Evolutionary conservation across 2,329 filamentous ascomycete species (phyloP), one percentile per base, ranked within the genome.

Genomic region (Claviceps sorghi): DNA sequence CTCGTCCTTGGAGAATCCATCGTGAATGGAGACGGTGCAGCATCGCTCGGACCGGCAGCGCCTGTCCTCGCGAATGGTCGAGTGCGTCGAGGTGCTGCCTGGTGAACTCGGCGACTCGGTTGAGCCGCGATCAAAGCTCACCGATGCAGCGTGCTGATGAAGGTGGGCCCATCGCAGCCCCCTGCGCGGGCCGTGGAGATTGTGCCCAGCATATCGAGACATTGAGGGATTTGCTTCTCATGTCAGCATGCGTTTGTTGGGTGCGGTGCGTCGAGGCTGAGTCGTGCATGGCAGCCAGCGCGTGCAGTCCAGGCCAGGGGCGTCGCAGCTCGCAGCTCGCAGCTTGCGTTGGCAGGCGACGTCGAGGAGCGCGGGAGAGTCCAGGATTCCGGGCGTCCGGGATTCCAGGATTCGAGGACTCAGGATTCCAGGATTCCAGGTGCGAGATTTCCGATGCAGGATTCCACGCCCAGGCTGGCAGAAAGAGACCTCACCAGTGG

Each of bases 1-100:
- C 59, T 91, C 87, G 60, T 94, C 86, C 53, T 77, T 78, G 9
- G 84, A 82, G 60, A 89, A 84, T 43, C 78, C 80, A 58, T 94
- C 87, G 64, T 90, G 86, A 58, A 82, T 73, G 9, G 73, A 73
- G 52, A 81, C 72, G 44, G 69, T 75, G 58, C 76, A 80, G 56
- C 69, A 68, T 32, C 74, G 69, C 58, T 78, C 74, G 19, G 66
- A 51, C 47, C 64, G 65, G 41, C 62, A 57, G 32, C 60, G 58
- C 55, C 61, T 64, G 49, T 65, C 62, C 34, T 68, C 67, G 43
- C 59, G 64, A 41, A 66, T 61, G 9, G 77, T 77, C 17, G 76
- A 77, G 57, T 69, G 70, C 57, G 73, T 75, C 29, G 75, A 78
- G 17, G 65, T 61, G 51, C 73, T 77, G 53, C 73, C 72, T 2